phyloP scores from a whole-genome alignment of 2,329 filamentous ascomycete genomes.

The Arthroderma uncinatum region DNA sequence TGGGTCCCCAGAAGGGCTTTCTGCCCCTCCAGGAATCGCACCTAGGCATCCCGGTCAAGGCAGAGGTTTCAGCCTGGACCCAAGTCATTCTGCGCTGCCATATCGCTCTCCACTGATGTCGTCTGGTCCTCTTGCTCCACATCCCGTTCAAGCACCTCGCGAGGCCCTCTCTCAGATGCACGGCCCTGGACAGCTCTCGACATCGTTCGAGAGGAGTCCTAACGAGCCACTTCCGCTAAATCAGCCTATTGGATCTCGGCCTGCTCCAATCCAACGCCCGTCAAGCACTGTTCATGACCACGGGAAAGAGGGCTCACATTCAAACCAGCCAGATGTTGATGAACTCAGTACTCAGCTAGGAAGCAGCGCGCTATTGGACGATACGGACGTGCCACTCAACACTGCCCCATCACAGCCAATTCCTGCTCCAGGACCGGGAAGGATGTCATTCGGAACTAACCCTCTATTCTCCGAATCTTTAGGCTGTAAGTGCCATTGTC shows the following conservation, averaged over 20 bases:
- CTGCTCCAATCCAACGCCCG: conserved; percentile 78
- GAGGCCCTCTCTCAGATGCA: conserved; percentile 37
- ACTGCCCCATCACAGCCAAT: conserved; percentile 34
- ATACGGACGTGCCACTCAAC: conserved; percentile 59
- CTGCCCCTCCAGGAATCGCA: conserved; percentile 50
- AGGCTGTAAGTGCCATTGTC: conserved; percentile 26
- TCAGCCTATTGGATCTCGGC: conserved; percentile 62
- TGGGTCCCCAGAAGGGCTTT: conserved; percentile 39
- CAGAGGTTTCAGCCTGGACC: conserved; percentile 43
- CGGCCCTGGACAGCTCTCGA: conserved; percentile 60
- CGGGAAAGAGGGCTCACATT: conserved; percentile 31
- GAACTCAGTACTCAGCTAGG: conserved; percentile 70
- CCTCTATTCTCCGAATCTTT: conserved; percentile 36
- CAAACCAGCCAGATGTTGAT: conserved; percentile 50
- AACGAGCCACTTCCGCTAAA: conserved; percentile 51
- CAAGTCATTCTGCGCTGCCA: conserved; percentile 30
- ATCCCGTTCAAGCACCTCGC: conserved; percentile 19
- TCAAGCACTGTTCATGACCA: conserved; percentile 53
- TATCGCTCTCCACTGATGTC: conserved; percentile 37
- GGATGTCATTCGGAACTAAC: conserved; percentile 33
- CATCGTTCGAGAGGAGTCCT: conserved; percentile 45
- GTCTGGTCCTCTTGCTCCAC: conserved; percentile 24
- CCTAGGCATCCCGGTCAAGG: conserved; percentile 50
- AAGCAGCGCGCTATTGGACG: conserved; percentile 73
- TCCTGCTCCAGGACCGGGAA: conserved; percentile 29